A percentile compares a stretch with the other conserved stretches of the same genome.
Evolutionary conservation across 805 yeast species (phyloP).

Genomic region (Cyberlindnera mississippiensis): DNA sequence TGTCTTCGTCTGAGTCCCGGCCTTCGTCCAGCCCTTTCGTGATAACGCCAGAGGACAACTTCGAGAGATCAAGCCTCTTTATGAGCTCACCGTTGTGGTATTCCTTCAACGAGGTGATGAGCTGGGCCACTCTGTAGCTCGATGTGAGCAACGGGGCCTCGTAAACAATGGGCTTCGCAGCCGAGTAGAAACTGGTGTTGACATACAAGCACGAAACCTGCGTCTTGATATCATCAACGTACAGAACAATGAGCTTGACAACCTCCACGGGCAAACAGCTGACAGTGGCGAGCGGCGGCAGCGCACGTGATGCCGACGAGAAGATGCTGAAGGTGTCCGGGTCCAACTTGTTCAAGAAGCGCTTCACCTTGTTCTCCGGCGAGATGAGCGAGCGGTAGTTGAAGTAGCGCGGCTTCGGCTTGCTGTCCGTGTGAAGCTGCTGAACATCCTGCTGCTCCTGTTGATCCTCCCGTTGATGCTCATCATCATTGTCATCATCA

Average conservation of each 20-base stretch:
- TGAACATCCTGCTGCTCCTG: not conserved
- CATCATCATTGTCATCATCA: not conserved
- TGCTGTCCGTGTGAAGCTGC: constrained; percentile 1
- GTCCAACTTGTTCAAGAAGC: constrained; percentile 30
- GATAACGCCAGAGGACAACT: constrained; percentile 37
- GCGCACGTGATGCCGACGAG: constrained; percentile 22
- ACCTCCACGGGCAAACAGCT: constrained; percentile 33
- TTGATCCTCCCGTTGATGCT: not conserved
- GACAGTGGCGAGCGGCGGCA: constrained; percentile 18
- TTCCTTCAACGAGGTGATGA: constrained; percentile 61
- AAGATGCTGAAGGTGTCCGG: constrained; percentile 31
- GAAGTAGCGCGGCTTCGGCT: constrained; percentile 11
- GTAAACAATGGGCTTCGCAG: constrained; percentile 55
- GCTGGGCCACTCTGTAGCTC: constrained; percentile 77
- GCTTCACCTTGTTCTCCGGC: constrained; percentile 21
- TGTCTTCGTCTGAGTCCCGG: constrained; percentile 8
- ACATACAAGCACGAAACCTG: constrained; percentile 47
- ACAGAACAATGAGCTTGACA: constrained; percentile 24
- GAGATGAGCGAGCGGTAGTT: constrained; percentile 20
- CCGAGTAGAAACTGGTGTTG: constrained; percentile 43
- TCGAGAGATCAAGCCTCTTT: constrained; percentile 54
- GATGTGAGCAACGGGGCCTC: constrained; percentile 53
- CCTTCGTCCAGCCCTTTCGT: constrained; percentile 15
- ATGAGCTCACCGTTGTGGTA: constrained; percentile 58
- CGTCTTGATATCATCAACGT: constrained; percentile 35